Percentiles rank a stretch among this genome's conserved stretches.
Evolutionary conservation across 164 flowering plant genomes (phyloP).

Genomic region (Warburgia ugandensis): DNA sequence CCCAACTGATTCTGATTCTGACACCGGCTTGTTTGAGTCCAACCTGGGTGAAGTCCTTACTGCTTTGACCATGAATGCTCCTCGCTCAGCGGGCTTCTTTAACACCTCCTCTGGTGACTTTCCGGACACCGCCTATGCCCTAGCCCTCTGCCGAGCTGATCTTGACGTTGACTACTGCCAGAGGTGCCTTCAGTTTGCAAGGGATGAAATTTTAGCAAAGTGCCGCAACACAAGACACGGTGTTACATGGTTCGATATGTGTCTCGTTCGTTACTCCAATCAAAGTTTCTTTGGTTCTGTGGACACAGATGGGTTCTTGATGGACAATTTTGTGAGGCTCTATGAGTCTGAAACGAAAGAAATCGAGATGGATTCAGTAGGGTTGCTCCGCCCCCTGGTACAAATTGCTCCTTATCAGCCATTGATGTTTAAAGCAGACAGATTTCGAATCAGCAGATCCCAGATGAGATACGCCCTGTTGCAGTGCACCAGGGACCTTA

Average conservation of each 20-base stretch:
- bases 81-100: too few species aligned
- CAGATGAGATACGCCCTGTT: background rate
- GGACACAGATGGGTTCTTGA: too few species aligned
- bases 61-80: too few species aligned
- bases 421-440: background rate
- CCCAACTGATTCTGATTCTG: too few species aligned
- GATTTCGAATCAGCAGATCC: background rate
- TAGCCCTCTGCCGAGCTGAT: too few species aligned
- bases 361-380: too few species aligned
- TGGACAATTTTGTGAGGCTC: background rate
- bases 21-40: too few species aligned
- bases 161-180: background rate
- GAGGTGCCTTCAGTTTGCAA: background rate
- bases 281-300: background rate
- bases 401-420: background rate
- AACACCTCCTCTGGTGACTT: too few species aligned
- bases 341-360: background rate
- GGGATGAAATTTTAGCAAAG: background rate
- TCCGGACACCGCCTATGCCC: background rate
- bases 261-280: constrained; percentile 12
- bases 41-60: too few species aligned
- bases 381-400: background rate
- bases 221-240: constrained; percentile 9
- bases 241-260: constrained; percentile 1
- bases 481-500: constrained; percentile 7